phyloP scores from a whole-genome alignment of 1,284 basidiomycete genomes.

The Trichosporon inkin region DNA sequence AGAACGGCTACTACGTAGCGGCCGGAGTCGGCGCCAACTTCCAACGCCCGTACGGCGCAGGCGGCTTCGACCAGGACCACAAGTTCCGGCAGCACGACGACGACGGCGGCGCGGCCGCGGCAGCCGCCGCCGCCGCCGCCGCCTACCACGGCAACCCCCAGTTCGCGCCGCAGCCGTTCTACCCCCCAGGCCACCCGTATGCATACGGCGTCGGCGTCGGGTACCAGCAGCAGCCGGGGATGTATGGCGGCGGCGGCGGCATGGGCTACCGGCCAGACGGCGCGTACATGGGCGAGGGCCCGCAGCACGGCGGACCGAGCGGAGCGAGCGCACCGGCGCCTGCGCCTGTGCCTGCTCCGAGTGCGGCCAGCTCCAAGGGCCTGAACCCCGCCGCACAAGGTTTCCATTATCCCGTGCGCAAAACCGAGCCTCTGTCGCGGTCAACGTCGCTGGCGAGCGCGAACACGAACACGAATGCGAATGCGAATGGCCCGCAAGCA shows the following conservation, averaged over 20 bases:
- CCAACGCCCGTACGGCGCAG: slow-evolving; percentile 7
- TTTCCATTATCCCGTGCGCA: slow-evolving; percentile 31
- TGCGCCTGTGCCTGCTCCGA: slow-evolving; percentile 13
- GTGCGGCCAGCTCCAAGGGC: slow-evolving; percentile 22
- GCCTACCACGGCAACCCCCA: slow-evolving; percentile 16
- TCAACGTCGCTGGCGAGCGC: background rate
- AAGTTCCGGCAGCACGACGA: slow-evolving; percentile 7
- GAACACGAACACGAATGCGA: slow-evolving; percentile 11
- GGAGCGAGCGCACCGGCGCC: slow-evolving; percentile 8
- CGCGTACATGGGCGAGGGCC: slow-evolving; percentile 12
- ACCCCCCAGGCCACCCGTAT: slow-evolving; percentile 44
- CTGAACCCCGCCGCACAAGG: slow-evolving; percentile 45
- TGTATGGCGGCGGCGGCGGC: slow-evolving; percentile 10
- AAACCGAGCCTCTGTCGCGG: slow-evolving; percentile 3
- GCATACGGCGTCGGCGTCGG: slow-evolving; percentile 43
- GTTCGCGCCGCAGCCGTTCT: slow-evolving; percentile 21
- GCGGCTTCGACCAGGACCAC: background rate
- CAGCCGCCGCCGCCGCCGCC: background rate
- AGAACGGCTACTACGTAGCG: slow-evolving; percentile 36
- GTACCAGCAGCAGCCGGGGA: slow-evolving; percentile 24
- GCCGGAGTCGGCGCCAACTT: slow-evolving; percentile 6
- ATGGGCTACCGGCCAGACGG: slow-evolving; percentile 21
- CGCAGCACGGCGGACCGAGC: slow-evolving; percentile 3
- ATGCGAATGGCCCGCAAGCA: slow-evolving; percentile 7
- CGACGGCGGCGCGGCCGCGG: background rate